A percentile compares a stretch with the other conserved stretches of the same genome.
phyloP scores from a whole-genome alignment of 2,329 filamentous ascomycete genomes.

The Penicillium paneum region DNA sequence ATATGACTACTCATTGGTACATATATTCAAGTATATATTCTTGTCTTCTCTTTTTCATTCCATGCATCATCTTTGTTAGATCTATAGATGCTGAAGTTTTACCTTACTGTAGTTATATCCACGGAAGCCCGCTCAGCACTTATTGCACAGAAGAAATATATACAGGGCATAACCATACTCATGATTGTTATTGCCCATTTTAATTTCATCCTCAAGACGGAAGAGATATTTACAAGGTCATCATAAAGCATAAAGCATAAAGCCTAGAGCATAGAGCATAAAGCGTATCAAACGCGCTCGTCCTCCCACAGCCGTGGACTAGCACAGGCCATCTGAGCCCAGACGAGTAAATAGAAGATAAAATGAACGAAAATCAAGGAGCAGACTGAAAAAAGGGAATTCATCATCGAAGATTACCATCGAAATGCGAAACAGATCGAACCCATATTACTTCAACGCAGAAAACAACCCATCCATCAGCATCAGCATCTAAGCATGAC shows the following conservation, averaged over 20 bases:
- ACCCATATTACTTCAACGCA: not conserved
- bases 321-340: not conserved
- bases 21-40: not conserved
- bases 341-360: not conserved
- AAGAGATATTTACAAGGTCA: constrained; percentile 25
- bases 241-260: constrained; percentile 28
- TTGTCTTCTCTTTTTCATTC: not conserved
- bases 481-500: not conserved
- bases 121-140: not conserved
- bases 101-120: not conserved
- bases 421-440: not conserved
- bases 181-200: not conserved
- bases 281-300: not conserved
- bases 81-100: not conserved
- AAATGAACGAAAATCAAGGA: not conserved
- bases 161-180: not conserved
- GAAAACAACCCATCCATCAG: not conserved
- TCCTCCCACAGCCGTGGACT: not conserved
- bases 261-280: constrained; percentile 24
- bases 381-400: not conserved
- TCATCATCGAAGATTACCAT: not conserved
- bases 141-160: not conserved
- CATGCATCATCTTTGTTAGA: not conserved
- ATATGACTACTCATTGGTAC: not conserved
- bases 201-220: not conserved